These are phyloP conservation scores for Daedalea quercina DNA, from an alignment of 768 basidiomycete species.

Conservation along the genomic window DNA sequence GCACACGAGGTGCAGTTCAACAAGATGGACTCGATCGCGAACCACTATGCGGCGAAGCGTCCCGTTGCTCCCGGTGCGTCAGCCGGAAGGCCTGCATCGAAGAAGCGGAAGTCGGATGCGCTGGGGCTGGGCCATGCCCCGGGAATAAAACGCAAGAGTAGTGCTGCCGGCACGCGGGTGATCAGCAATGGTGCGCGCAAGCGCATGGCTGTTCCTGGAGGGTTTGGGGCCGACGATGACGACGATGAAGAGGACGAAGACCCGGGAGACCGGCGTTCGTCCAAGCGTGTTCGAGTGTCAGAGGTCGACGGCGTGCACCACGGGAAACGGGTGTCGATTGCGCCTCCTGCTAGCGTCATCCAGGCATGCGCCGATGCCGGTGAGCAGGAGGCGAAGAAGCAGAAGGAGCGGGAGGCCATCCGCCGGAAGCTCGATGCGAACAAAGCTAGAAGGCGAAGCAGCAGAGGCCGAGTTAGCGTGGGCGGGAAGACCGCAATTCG, in stretches of 20 bases:
- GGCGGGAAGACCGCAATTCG: constrained; percentile 26
- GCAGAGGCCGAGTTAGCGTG: constrained; percentile 41
- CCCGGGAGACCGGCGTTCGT: constrained; percentile 30
- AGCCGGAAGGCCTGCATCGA: constrained; percentile 20
- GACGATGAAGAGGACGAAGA: constrained; percentile 36
- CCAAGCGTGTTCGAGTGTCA: constrained; percentile 38
- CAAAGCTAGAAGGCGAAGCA: constrained; percentile 65
- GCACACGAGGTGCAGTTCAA: constrained; percentile 58
- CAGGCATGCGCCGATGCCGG: constrained; percentile 12
- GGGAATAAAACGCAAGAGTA: constrained; percentile 20
- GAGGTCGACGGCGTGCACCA: constrained; percentile 27
- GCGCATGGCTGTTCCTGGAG: constrained; percentile 44
- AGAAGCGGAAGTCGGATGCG: constrained; percentile 47
- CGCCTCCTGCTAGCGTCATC: constrained; percentile 11
- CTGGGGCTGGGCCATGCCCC: constrained; percentile 29
- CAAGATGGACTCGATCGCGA: constrained; percentile 74
- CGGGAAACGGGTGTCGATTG: constrained; percentile 31
- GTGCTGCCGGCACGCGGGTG: constrained; percentile 34
- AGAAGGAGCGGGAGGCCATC: constrained; percentile 50
- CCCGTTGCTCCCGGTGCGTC: constrained; percentile 8
- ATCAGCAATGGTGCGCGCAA: constrained; percentile 41
- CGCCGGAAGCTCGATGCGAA: constrained; percentile 59
- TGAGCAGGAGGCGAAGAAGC: constrained; percentile 26
- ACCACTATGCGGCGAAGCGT: constrained; percentile 41
- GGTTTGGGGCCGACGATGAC: constrained; percentile 47